Evolutionary conservation across 2,329 filamentous ascomycete species (phyloP).

Genomic region (Cercospora brassicicola): DNA sequence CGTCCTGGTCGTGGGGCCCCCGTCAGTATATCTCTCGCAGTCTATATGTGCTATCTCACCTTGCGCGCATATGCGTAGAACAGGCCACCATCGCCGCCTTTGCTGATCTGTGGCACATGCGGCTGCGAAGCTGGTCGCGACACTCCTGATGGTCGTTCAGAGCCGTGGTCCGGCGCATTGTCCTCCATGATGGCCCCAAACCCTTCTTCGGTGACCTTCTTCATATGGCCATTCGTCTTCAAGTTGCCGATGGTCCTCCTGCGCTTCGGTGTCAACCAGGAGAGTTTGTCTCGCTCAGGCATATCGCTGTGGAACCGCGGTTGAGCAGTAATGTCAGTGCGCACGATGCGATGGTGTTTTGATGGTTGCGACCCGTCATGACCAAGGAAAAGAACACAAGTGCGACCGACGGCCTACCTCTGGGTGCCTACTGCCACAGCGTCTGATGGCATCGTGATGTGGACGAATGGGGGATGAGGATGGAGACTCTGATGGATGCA

Average conservation of each 20-base stretch:
- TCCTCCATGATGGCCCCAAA: constrained; percentile 16
- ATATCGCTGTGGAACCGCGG: not conserved
- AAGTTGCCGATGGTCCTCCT: constrained; percentile 31
- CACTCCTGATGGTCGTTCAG: constrained; percentile 15
- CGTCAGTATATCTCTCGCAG: not conserved
- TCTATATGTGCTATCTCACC: constrained; percentile 16
- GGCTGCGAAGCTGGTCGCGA: constrained; percentile 18
- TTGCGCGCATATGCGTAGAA: constrained; percentile 36
- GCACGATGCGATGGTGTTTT: constrained; percentile 1
- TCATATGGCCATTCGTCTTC: constrained; percentile 23
- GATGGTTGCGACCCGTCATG: not conserved
- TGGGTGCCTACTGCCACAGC: not conserved
- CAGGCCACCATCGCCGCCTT: constrained; percentile 26
- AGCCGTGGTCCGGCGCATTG: not conserved
- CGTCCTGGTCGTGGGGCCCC: constrained; percentile 18
- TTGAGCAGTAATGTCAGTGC: not conserved
- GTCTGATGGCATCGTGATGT: constrained; percentile 20
- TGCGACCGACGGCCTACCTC: constrained; percentile 9
- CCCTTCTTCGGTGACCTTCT: constrained; percentile 9
- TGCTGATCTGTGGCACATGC: constrained; percentile 6
- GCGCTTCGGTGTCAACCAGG: constrained; percentile 33
- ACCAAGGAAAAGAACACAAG: not conserved
- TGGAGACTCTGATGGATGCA: constrained; percentile 15
- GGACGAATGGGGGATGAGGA: constrained; percentile 5
- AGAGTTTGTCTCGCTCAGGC: constrained; percentile 21